Base-by-base conservation (phyloP, 306 rosid species). In the Adenanthera pavonina region DNA sequence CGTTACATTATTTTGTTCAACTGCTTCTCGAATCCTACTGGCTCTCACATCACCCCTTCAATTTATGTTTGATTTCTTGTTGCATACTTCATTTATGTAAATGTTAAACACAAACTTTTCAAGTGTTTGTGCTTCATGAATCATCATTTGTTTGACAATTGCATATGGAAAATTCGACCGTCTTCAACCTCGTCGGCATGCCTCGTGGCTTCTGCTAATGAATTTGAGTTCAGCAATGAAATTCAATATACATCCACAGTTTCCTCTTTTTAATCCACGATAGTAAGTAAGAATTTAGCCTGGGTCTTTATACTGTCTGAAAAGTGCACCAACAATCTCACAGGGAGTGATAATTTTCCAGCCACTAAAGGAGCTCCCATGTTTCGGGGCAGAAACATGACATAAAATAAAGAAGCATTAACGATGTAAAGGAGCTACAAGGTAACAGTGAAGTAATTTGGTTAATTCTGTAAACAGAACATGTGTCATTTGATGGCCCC, bases 191-290 rank as follows among this genome's bases (percentile, higher is more conserved):
- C 19, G 81, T 30, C 53, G 81, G 73, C 47, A 48, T 80, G 3
- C 6, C 60, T 54, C 6, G 36, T 19, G 89, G 85, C 44, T 88
- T 90, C 72, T 90, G 93, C 80, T 87, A 49, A 72, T 17, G 67
- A 30, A 1, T n/a, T 36, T 2, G 35, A 12, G 12, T 72, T 57
- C 11, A 13, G 11, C 4, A 11, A 48, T 48, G 14, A 48, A 48
- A 48, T 48, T 48, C 53, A 9, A 11, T 11, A 11, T 48, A 48
- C 7, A 4, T 41, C 46, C 7, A 41, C 8, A 25, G 46, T 41
- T 41, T 41, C 6, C 7, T 4, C 46, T 41, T 7, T 41, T 0
- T 41, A 41, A 4, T 41, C 8, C 6, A 41, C 46, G 0, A 41
- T 41, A 1, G 46, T 6, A 49, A 49, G 54, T 49, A 12, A 6